Evolutionary conservation across 108 stramenopile species (phyloP), one percentile per base, ranked within the genome.

Genomic region (Skeletonema menzelii): DNA sequence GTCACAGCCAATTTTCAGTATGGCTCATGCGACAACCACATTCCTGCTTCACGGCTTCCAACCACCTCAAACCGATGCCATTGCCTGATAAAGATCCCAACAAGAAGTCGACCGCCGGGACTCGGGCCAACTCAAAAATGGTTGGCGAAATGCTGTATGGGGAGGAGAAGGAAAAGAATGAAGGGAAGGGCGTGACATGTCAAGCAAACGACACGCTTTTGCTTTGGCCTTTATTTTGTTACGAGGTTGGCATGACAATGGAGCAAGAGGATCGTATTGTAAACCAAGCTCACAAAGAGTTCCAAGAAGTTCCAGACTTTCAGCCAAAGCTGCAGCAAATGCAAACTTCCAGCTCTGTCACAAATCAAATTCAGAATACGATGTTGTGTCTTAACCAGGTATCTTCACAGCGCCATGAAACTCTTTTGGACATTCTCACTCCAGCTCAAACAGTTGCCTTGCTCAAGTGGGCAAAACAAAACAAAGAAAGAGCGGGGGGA

Each of bases 211-310:
- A 91, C 58, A 67, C 62, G 12, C 24, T 67, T 17, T 70, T 80
- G 8, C 84, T 92, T 79, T 96, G 95, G 95, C 95, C 95, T 0
- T 65, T 96, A 24, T 67, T 82, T 19, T 96, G 92, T 69, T 86
- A 83, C 67, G 95, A 96, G 63, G 64, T 93, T 49, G 88, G 84
- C 30, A 80, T 96, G 56, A 89, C 91, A 17, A 90, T 92, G 55
- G 94, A 95, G 32, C 94, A 95, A 65, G 94, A 95, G 82, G 94
- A 95, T 32, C 78, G 83, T 12, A 66, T 94, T 27, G 49, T 90
- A 34, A 76, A 80, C 37, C 58, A 83, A 58, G 69, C 75, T 37
- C 75, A 77, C 46, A 74, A 75, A 63, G 59, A 78, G 85, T 86
- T 69, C n/a, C 63, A 72, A n/a, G 59, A 71, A 30, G 69, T 69